These are phyloP conservation scores for Albifimbria verrucaria DNA, from an alignment of 2,329 filamentous ascomycete species.

Conservation along the genomic window DNA sequence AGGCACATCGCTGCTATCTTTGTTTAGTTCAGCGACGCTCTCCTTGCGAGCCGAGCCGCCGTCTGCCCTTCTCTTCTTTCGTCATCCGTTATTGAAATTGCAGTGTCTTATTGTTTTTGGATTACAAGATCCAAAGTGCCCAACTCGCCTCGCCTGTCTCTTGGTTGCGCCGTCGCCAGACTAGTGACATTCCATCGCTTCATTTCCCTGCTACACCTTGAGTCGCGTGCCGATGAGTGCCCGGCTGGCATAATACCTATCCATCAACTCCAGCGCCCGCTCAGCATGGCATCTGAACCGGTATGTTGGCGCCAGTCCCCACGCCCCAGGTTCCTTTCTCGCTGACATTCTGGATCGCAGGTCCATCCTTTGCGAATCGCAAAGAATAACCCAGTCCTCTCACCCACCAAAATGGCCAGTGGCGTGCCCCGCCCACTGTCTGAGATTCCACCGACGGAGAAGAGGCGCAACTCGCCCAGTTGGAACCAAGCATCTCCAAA, in stretches of 20 bases:
- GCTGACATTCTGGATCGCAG: slow-evolving; percentile 34
- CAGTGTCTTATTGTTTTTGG: background rate
- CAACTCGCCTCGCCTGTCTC: background rate
- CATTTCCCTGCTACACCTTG: slow-evolving; percentile 15
- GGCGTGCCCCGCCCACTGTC: slow-evolving; percentile 72
- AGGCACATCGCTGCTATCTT: slow-evolving; percentile 19
- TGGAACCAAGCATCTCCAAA: slow-evolving; percentile 63
- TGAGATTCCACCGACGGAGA: slow-evolving; percentile 83
- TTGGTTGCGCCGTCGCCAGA: background rate
- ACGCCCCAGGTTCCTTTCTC: too few species aligned
- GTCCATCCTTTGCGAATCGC: slow-evolving; percentile 77
- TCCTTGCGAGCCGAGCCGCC: background rate
- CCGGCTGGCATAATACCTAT: slow-evolving; percentile 15
- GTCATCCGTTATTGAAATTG: background rate
- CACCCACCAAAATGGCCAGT: slow-evolving; percentile 61
- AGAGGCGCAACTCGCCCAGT: slow-evolving; percentile 87
- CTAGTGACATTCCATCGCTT: slow-evolving; percentile 27
- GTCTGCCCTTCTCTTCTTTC: background rate
- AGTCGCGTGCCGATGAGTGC: slow-evolving; percentile 30
- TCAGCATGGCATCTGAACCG: slow-evolving; percentile 35
- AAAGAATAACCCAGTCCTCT: slow-evolving; percentile 59
- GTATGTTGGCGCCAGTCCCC: too few species aligned
- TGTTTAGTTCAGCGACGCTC: background rate
- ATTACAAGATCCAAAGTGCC: background rate
- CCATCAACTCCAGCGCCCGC: slow-evolving; percentile 16